Conservation (phyloP, 2,329 filamentous ascomycete genomes). For the Penicillium vulpinum region DNA sequence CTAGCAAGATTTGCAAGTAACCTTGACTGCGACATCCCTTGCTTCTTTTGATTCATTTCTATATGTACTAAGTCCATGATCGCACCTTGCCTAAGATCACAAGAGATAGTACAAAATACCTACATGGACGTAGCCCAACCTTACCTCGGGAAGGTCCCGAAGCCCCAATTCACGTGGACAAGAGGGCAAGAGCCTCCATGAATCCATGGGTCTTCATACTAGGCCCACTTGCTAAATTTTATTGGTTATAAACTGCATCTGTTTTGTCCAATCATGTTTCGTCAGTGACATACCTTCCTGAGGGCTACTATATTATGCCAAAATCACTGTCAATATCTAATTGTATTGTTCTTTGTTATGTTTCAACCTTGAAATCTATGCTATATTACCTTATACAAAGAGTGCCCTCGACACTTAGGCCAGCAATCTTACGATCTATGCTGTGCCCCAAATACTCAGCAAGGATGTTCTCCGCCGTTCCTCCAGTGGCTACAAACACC, state of each 20-base stretch:
- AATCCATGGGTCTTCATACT: neutral
- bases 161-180: neutral
- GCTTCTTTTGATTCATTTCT: neutral
- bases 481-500: neutral
- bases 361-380: neutral
- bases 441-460: neutral
- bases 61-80: neutral
- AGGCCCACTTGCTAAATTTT: neutral
- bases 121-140: no score
- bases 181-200: neutral
- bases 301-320: neutral
- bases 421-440: neutral
- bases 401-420: neutral
- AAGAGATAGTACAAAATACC: neutral
- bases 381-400: neutral
- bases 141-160: neutral
- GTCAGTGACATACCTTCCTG: neutral
- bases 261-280: neutral
- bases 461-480: constrained; percentile 4
- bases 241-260: neutral
- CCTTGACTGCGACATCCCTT: neutral
- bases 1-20: no score
- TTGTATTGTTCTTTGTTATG: neutral
- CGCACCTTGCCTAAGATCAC: neutral
- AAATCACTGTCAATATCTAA: neutral